Base-by-base conservation (phyloP, 1,139 yeast species). In the Entelexis sorbosivorans region DNA sequence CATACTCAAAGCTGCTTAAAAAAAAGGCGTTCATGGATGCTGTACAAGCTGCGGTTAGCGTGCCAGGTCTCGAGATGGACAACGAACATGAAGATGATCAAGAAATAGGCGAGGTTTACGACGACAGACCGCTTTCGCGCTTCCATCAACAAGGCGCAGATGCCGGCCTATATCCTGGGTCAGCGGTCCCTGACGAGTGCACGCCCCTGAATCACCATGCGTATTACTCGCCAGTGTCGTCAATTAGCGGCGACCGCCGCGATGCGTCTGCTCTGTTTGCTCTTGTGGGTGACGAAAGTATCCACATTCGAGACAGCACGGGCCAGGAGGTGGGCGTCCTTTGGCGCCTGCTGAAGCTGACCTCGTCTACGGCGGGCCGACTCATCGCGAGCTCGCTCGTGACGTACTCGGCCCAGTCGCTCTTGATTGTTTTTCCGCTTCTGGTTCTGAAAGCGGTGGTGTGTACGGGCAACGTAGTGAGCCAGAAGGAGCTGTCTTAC, bases 1-100 rank as follows among this genome's bases (percentile, higher is more conserved):
- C 61, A 63, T 17, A 65, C 77, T 14, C 59, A 10, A 11, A 2
- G 13, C 24, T n/a, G 1, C 36, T 39, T 7, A 4, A 26, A 34
- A 28, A 35, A 16, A 5, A 14, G 5, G 16, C n/a, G 16, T 14
- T 24, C 9, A 14, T 22, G 10, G 26, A 5, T 5, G 36, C 38
- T 3, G 8, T 24, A 16, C 13, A 32, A 10, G 16, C 49, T 6
- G 33, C 36, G 2, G 31, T 22, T 3, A 31, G 44, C 16, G 43
- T 7, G 14, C 33, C 33, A n/a, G 43, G 24, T 16, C 33, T 28
- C 5, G 43, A 28, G n/a, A 6, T 20, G 5, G 44, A 28, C n/a
- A 24, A 8, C 5, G 35, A 9, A 2, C 17, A 29, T 7, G 34
- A 20, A 6, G 34, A 32, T 6, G 34, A 3, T 14, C 8, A 13